Evolutionary conservation across 2,329 filamentous ascomycete species (phyloP).

Genomic region (Pezicula neosporulosa): DNA sequence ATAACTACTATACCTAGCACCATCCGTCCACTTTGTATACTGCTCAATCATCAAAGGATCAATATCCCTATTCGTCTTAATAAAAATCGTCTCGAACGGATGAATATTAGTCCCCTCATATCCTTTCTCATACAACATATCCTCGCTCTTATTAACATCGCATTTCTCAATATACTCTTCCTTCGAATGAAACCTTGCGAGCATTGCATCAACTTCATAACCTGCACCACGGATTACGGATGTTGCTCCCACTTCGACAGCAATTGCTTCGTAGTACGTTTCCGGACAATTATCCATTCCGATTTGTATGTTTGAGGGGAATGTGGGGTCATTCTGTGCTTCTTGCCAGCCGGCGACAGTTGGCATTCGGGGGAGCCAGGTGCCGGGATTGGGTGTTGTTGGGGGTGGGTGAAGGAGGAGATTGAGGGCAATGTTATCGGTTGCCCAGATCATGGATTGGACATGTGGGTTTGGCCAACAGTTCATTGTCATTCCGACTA

Average conservation of each 20-base stretch:
- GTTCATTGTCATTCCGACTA: conserved; percentile 16
- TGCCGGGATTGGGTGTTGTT: too few relatives aligned
- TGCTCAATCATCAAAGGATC: conserved; percentile 23
- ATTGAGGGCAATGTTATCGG: conserved; percentile 10
- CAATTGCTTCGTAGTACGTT: neutral
- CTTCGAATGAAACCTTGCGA: neutral
- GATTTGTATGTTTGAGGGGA: too few relatives aligned
- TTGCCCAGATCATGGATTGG: conserved; percentile 21
- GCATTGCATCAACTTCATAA: neutral
- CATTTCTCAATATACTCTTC: conserved; percentile 20
- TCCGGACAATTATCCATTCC: neutral
- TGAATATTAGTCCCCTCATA: conserved; percentile 33
- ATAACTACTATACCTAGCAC: too few relatives aligned
- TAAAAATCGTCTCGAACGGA: conserved; percentile 36
- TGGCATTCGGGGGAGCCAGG: too few relatives aligned
- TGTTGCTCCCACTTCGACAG: neutral
- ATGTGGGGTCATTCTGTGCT: too few relatives aligned
- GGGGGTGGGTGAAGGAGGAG: conserved; percentile 1
- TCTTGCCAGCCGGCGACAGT: too few relatives aligned
- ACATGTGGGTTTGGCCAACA: conserved; percentile 13
- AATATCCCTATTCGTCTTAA: conserved; percentile 31
- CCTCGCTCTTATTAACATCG: conserved; percentile 12
- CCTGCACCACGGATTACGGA: neutral
- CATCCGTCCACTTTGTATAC: conserved; percentile 25
- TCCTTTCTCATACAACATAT: conserved; percentile 22